A percentile compares a stretch with the other conserved stretches of the same genome.
phyloP scores from a whole-genome alignment of 2,329 filamentous ascomycete species.

The Albophoma yamanashiensis region DNA sequence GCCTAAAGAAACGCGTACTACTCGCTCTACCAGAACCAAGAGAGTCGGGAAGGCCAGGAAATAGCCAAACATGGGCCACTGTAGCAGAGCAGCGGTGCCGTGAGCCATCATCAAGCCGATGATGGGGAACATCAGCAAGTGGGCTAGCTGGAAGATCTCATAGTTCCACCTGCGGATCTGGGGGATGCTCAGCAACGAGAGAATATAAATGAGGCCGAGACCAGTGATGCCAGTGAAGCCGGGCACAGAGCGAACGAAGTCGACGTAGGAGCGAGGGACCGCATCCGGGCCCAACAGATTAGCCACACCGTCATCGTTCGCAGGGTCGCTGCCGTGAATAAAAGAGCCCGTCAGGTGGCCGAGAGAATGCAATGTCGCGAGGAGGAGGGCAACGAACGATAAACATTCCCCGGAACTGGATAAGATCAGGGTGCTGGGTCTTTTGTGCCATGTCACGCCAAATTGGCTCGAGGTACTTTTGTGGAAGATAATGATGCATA shows the following conservation, averaged over 20 bases:
- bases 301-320: no score
- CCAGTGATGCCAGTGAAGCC: conserved; percentile 40
- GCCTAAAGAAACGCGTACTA: conserved; percentile 31
- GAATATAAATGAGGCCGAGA: conserved; percentile 36
- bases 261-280: no score
- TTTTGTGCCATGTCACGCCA: no score
- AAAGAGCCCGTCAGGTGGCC: no score
- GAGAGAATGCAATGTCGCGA: no score
- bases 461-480: no score
- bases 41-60: conserved; percentile 43
- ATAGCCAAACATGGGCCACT: conserved; percentile 46
- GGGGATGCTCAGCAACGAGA: conserved; percentile 38
- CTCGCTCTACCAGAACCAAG: conserved; percentile 37
- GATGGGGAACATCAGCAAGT: conserved; percentile 48
- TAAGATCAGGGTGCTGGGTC: no score
- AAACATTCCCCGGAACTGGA: no score
- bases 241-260: conserved; percentile 17
- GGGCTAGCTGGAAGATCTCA: conserved; percentile 45
- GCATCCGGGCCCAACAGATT: no score
- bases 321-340: no score
- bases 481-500: no score
- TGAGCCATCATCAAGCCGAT: conserved; percentile 45
- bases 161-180: conserved; percentile 39
- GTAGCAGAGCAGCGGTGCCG: conserved; percentile 37
- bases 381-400: no score